Evolutionary conservation across 202 grass and related monocot species (phyloP), one percentile per base, ranked within the genome.

Genomic region (Zoysia matrella): DNA sequence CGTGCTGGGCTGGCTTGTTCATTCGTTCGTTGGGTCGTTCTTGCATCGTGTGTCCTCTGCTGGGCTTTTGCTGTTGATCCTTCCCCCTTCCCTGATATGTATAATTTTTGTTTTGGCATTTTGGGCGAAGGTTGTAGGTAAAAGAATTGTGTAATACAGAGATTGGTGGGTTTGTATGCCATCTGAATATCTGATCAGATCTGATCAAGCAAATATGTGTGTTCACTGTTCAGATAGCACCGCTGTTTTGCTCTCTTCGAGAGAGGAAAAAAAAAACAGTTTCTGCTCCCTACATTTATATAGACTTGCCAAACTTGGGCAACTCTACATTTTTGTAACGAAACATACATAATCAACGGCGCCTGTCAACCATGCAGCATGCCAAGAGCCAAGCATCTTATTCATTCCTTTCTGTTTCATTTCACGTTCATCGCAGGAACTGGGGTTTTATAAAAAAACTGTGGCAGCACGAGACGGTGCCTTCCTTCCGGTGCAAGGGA

Each of bases 401-500:
- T 60, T 64, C 74, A 83, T 83, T 83, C 84, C 84, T 72, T 79
- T 63, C 65, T 71, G 64, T 75, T 75, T 41, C 51, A 3, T 75
- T 51, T 13, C 65, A 47, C 22, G 22, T 22, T 22, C 22, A 22
- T 22, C 22, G 22, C 22, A 22, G 22, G 22, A 22, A 22, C 22
- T 22, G 22, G 7, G 75, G 16, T 22, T 22, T 22, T 22, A 22
- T 22, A 22, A 22, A 64, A 80, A 86, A 65, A 43, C 16, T 1
- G 71, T 14, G 72, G 69, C 50, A 71, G 47, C 49, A 9, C 15
- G 54, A 8, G 16, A 53, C 9, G 84, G 75, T 90, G 10, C 88
- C 84, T 90, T 90, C 44, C 88, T 90, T 90, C 67, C n/a, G 75
- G 16, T 76, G 80, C 88, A 90, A 90, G 80, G 84, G 88, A 87